Conservation (phyloP, 352 stramenopile genomes). For the Achlya hypogyna region DNA sequence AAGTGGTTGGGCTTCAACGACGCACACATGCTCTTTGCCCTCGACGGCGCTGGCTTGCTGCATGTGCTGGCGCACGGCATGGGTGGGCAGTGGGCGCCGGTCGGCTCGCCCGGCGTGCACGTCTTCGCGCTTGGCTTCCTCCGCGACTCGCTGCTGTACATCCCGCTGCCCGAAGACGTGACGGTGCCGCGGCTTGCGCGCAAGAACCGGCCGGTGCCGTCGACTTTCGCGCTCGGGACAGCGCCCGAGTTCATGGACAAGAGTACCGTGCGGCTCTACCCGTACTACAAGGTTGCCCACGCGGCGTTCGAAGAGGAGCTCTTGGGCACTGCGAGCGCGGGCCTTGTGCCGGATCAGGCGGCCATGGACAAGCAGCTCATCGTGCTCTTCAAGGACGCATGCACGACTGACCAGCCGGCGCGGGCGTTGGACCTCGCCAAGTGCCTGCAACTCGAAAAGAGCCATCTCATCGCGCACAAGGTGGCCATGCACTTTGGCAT, state of each 20-base stretch:
- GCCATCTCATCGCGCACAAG: conserved; percentile 74
- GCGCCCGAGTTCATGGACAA: background rate
- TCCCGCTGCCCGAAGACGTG: conserved; percentile 44
- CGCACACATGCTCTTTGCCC: conserved; percentile 49
- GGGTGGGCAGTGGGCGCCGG: conserved; percentile 61
- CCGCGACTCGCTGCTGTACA: conserved; percentile 66
- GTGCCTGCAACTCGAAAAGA: conserved; percentile 75
- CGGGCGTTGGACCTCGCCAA: conserved; percentile 68
- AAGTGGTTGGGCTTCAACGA: conserved; percentile 75
- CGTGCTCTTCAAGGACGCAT: conserved; percentile 76
- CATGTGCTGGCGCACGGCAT: conserved; percentile 46
- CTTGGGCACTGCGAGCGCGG: conserved; percentile 30
- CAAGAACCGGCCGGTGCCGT: conserved; percentile 65
- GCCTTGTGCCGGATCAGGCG: conserved; percentile 51
- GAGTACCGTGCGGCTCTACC: background rate
- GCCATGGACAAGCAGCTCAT: conserved; percentile 80
- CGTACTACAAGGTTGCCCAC: background rate
- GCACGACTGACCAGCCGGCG: conserved; percentile 49
- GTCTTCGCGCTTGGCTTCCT: conserved; percentile 64
- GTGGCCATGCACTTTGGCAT: conserved; percentile 71
- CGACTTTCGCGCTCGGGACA: conserved; percentile 44
- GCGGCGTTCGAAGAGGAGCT: conserved; percentile 27
- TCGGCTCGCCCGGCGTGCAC: conserved; percentile 54
- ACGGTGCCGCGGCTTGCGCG: conserved; percentile 41
- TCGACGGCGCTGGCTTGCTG: conserved; percentile 58